Evolutionary conservation across 1,284 basidiomycete genomes (phyloP).

Genomic region (Ceratobasidium sp.): DNA sequence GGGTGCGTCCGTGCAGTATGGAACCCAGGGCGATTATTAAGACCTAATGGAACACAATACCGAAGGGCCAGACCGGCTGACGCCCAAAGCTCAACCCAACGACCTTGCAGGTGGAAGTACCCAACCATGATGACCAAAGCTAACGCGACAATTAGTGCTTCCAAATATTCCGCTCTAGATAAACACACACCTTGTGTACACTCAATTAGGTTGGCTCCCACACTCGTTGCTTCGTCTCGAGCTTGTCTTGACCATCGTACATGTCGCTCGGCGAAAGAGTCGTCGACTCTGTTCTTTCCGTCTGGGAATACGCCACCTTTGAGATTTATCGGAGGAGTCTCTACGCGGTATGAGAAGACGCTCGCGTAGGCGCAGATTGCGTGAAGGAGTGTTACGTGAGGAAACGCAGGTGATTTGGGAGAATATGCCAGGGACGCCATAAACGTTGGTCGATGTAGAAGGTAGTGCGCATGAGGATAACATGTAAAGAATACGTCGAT

Average conservation of each 20-base stretch:
- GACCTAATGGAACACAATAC: conserved; percentile 71
- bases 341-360: conserved; percentile 43
- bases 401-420: conserved; percentile 62
- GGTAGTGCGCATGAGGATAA: conserved; percentile 45
- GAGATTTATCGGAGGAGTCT: neutral
- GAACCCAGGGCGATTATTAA: conserved; percentile 78
- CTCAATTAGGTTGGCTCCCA: conserved; percentile 37
- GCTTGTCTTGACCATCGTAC: conserved; percentile 27
- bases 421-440: conserved; percentile 62
- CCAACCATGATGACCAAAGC: conserved; percentile 74
- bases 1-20: conserved; percentile 68
- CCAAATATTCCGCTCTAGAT: conserved; percentile 65
- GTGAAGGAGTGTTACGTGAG: conserved; percentile 47
- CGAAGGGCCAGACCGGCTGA: conserved; percentile 70
- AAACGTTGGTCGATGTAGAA: conserved; percentile 48
- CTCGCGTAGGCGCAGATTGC: conserved; percentile 49
- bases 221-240: conserved; percentile 27
- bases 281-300: conserved; percentile 57
- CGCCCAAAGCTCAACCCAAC: conserved; percentile 76
- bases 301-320: conserved; percentile 8
- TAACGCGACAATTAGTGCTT: conserved; percentile 58
- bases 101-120: conserved; percentile 80
- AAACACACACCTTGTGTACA: conserved; percentile 68
- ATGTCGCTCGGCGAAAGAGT: conserved; percentile 71
- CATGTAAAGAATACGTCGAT: conserved; percentile 48